Evolutionary conservation across 192 early-diverging fungal species (phyloP).

Genomic region (Backusella tuberculispora): DNA sequence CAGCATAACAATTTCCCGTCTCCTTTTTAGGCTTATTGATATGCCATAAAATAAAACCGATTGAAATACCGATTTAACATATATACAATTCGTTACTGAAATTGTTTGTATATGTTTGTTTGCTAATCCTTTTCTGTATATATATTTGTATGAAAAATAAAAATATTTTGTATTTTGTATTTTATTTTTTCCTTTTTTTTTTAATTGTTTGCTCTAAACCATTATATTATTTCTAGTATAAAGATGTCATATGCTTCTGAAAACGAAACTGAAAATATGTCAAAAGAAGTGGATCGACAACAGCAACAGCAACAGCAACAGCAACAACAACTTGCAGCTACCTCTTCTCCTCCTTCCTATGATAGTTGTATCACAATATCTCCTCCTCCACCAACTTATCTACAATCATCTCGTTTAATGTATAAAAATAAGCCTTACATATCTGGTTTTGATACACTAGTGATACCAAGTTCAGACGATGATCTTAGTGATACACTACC

Average conservation of each 20-base stretch:
- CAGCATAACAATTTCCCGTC: neutral
- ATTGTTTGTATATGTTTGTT: neutral
- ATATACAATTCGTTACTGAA: too few relatives aligned
- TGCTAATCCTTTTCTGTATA: neutral
- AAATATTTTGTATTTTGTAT: neutral
- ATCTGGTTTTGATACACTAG: neutral
- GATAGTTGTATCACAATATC: neutral
- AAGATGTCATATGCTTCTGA: neutral
- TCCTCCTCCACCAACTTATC: neutral
- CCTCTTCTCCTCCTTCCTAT: neutral
- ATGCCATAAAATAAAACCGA: slow-evolving; percentile 14
- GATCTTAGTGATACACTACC: neutral
- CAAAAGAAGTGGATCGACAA: neutral
- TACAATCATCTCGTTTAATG: slow-evolving; percentile 5
- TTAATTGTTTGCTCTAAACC: neutral
- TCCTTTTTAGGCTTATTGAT: neutral
- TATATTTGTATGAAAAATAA: neutral
- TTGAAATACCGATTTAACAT: neutral
- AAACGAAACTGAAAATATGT: neutral
- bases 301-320: neutral
- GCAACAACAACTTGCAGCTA: neutral
- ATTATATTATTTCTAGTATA: neutral
- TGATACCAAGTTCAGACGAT: neutral
- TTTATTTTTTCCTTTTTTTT: slow-evolving; percentile 1
- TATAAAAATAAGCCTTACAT: slow-evolving; percentile 10